A percentile compares a stretch with the other conserved stretches of the same genome.
Evolutionary conservation across 805 yeast genomes (phyloP).

Genomic region (Suhomyces xylopsoci): DNA sequence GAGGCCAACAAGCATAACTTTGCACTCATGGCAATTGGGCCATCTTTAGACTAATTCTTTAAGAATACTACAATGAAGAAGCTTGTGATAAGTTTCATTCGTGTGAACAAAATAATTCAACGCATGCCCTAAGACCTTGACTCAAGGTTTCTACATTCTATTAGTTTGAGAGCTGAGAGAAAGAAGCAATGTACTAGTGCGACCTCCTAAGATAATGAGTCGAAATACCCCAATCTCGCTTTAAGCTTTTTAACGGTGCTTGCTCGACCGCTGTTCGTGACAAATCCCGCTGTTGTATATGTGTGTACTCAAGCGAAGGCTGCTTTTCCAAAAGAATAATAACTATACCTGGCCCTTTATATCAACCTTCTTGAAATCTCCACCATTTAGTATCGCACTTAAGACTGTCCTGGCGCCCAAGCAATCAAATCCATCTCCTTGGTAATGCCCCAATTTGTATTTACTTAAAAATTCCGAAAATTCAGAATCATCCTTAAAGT

Average conservation of each 20-base stretch:
- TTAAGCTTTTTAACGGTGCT: neutral
- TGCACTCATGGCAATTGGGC: constrained; percentile 75
- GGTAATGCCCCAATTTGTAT: constrained; percentile 34
- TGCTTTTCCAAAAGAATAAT: too few species aligned
- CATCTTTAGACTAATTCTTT: constrained; percentile 37
- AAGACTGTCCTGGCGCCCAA: constrained; percentile 33
- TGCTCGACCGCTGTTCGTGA: neutral
- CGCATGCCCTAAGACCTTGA: neutral
- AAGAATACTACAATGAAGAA: neutral
- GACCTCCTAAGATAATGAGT: neutral
- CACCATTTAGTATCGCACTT: constrained; percentile 30
- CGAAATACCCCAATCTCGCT: neutral
- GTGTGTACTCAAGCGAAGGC: too few species aligned
- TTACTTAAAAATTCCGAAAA: constrained; percentile 42
- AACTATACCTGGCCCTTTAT: constrained; percentile 82
- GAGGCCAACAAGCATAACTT: constrained; percentile 60
- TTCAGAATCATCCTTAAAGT: constrained; percentile 34
- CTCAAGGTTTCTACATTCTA: neutral
- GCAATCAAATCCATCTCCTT: constrained; percentile 30
- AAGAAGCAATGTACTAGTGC: neutral
- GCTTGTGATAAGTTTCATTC: neutral
- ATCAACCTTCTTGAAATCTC: constrained; percentile 60
- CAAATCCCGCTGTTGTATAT: neutral
- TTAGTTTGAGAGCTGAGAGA: neutral
- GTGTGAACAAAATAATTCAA: neutral